Conservation (phyloP, 371 early-diverging fungal species). For the Lichtheimia ramosa region DNA sequence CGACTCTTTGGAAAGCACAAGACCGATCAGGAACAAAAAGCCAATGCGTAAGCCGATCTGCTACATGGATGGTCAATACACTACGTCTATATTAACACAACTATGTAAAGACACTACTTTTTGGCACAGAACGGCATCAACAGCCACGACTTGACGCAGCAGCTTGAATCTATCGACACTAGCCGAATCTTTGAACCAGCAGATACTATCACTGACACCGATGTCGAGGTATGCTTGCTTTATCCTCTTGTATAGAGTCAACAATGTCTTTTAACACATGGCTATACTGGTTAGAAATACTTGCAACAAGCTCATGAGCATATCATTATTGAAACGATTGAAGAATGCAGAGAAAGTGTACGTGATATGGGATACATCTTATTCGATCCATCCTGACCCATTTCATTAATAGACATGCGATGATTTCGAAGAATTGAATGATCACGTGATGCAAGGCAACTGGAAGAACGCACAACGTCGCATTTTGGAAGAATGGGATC, state of each 20-base stretch:
- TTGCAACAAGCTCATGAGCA: constrained; percentile 74
- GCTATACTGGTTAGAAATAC: constrained; percentile 48
- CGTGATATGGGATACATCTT: neutral
- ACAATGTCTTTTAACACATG: neutral
- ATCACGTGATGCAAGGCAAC: constrained; percentile 8
- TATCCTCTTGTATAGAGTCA: neutral
- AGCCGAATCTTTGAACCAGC: constrained; percentile 67
- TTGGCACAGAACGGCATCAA: constrained; percentile 78
- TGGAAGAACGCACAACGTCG: constrained; percentile 11
- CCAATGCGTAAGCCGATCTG: constrained; percentile 18
- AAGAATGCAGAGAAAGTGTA: constrained; percentile 61
- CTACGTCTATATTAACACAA: too few relatives aligned
- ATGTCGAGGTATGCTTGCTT: constrained; percentile 68
- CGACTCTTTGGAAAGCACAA: constrained; percentile 11
- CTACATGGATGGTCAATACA: neutral
- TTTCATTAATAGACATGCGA: neutral
- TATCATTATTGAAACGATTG: constrained; percentile 70
- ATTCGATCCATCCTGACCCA: neutral
- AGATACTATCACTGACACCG: constrained; percentile 66
- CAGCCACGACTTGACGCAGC: constrained; percentile 60
- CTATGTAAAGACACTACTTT: constrained; percentile 47
- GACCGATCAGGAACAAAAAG: constrained; percentile 16
- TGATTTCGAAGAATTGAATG: constrained; percentile 9
- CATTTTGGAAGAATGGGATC: constrained; percentile 20
- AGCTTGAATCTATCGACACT: constrained; percentile 59